Evolutionary conservation across 805 yeast genomes (phyloP), one percentile per base, ranked within the genome.

Genomic region (Ogataea paraovalis): DNA sequence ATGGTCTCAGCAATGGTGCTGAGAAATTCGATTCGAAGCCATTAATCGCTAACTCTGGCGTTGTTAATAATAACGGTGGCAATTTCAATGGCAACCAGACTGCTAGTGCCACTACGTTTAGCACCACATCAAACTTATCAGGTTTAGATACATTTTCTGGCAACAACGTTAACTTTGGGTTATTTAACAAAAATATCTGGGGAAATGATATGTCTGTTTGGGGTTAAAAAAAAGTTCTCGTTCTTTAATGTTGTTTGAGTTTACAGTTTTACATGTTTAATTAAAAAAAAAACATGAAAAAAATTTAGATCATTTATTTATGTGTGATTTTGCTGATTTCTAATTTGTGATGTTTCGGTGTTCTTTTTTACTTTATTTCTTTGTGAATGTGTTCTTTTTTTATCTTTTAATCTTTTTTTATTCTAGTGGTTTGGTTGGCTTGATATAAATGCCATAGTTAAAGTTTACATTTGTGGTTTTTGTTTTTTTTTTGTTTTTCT

Each of bases 171-270:
- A 42, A 46, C 13, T 39, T 39, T 25, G 52, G 54, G 5, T 14
- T 45, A 16, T 47, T 46, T 19, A 51, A 45, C 28, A 57, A 54
- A 36, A 57, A 42, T 32, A 57, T 57, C 39, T 57, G 59, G 61
- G 58, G 61, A 32, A 50, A 49, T 41, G 57, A 57, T 43, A 57
- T 52, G 56, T 57, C 59, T 16, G 61, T 55, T 22, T 57, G 61
- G 61, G 58, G 61, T 23, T 55, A 43, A 44, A 10, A 25, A 25
- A 25, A 25, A 25, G 6, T 25, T 25, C 6, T 7, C 28, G 28
- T 25, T 25, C 28, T 34, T 34, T 18, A 12, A 30, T 30, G 13
- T 30, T 30, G 6, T 8, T 30, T 25, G n/a, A n/a, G n/a, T n/a
- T n/a, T n/a, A n/a, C n/a, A n/a, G n/a, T n/a, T n/a, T n/a, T n/a